Evolutionary conservation across 768 basidiomycete genomes (phyloP), one percentile per base, ranked within the genome.

Genomic region (Lentinula raphanica): DNA sequence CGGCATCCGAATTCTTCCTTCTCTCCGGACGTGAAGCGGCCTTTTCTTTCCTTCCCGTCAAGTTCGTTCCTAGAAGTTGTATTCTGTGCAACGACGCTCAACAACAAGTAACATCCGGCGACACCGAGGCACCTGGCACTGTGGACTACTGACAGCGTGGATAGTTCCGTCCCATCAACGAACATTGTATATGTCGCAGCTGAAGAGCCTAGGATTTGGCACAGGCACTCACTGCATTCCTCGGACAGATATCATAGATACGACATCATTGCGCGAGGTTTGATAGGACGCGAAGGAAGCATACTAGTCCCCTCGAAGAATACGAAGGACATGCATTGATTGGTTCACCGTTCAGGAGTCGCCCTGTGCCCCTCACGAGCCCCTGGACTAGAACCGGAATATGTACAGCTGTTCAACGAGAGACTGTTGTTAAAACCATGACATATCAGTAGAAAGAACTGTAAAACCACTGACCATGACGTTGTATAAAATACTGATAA

Each of bases 1-100:
- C n/a, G 46, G 46, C 46, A 49, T 31, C 46, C 46, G 46, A n/a
- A 5, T 25, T 31, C 19, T 11, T 31, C 27, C 19, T 11, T 31
- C 27, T 49, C 46, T 49, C 46, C 46, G 46, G 46, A 49, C 46
- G 46, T 49, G 46, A 49, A 29, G 46, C 19, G 46, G 46, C 25
- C n/a, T n/a, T n/a, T n/a, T n/a, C n/a, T n/a, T n/a, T n/a, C n/a
- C n/a, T 44, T 44, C 21, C 21, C 11, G 42, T 44, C 42, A 12
- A 44, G 46, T 49, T 49, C 12, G 46, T 49, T 28, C 46, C 46
- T 49, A 17, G 28, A 28, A 17, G 15, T 49, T 49, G 46, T 28
- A 49, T 49, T 49, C 46, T 29, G 25, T n/a, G 15, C 29, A n/a
- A 15, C 46, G 46, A 29, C 19, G 27, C 15, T 31, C 46, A 48